These are phyloP conservation scores for Sarocladium kiliense DNA, from an alignment of 2,329 filamentous ascomycete species.

Conservation along the genomic window DNA sequence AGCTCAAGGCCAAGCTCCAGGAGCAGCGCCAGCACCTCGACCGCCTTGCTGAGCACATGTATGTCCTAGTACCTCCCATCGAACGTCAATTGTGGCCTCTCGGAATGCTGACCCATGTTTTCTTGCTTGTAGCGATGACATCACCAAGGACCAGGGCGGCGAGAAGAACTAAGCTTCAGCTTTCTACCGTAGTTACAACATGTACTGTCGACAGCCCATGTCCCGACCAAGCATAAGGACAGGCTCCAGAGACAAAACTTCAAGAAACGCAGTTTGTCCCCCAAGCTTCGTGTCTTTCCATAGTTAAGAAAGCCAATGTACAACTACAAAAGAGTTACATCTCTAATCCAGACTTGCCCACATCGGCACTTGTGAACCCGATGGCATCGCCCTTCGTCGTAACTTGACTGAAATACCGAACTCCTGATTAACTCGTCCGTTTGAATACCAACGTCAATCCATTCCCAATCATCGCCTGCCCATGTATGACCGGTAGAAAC, in stretches of 20 bases:
- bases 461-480: slow-evolving; percentile 52
- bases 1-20: slow-evolving; percentile 63
- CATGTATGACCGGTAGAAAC: slow-evolving; percentile 87
- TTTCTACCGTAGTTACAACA: background rate
- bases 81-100: background rate
- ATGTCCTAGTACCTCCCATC: slow-evolving; percentile 26
- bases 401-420: slow-evolving; percentile 3
- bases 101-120: background rate
- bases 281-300: background rate
- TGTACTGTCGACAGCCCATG: background rate
- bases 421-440: background rate
- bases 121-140: slow-evolving; percentile 56
- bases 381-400: background rate
- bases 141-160: slow-evolving; percentile 67
- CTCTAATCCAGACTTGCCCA: background rate
- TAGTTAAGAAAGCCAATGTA: slow-evolving; percentile 9
- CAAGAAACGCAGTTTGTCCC: background rate
- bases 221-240: background rate
- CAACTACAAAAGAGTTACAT: slow-evolving; percentile 9
- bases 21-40: slow-evolving; percentile 81
- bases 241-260: background rate
- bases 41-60: slow-evolving; percentile 85
- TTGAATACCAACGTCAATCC: background rate
- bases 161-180: slow-evolving; percentile 50
- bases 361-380: background rate